Conservation (phyloP, 192 early-diverging fungal species). For the Coemansia sp. region DNA sequence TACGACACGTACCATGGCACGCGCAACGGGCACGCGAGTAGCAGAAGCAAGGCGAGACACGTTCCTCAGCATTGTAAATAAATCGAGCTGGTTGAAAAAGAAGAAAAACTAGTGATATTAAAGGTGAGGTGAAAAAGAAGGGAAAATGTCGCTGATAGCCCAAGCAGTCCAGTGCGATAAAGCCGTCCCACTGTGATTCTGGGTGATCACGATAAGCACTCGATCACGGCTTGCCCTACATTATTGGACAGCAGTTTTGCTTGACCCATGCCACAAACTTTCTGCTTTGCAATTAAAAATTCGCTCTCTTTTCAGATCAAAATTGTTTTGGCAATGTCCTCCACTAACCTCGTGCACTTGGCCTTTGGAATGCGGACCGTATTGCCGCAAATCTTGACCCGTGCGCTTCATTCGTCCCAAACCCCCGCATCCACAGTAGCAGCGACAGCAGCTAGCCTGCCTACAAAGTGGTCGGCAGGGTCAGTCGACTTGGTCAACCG, state of each 20-base stretch:
- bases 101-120: constrained; percentile 8
- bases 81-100: constrained; percentile 37
- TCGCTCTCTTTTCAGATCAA: neutral
- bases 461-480: constrained; percentile 31
- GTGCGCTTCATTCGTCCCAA: neutral
- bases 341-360: constrained; percentile 1
- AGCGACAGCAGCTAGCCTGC: neutral
- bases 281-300: neutral
- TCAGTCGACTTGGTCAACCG: constrained; percentile 34
- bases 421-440: neutral
- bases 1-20: constrained; percentile 49
- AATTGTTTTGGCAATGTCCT: constrained; percentile 3
- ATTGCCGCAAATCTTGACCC: neutral
- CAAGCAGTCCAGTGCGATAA: constrained; percentile 1
- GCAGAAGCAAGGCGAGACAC: constrained; percentile 50
- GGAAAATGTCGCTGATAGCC: neutral
- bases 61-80: constrained; percentile 55
- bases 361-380: neutral
- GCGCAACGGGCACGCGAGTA: constrained; percentile 48
- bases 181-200: constrained; percentile 7
- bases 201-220: constrained; percentile 5
- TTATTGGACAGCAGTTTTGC: neutral
- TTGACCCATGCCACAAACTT: neutral
- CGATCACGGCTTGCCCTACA: neutral
- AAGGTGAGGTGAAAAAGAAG: constrained; percentile 11